A percentile compares a stretch with the other conserved stretches of the same genome.
phyloP scores from a whole-genome alignment of 2,329 filamentous ascomycete species.

The Hymenoscyphus scutula region DNA sequence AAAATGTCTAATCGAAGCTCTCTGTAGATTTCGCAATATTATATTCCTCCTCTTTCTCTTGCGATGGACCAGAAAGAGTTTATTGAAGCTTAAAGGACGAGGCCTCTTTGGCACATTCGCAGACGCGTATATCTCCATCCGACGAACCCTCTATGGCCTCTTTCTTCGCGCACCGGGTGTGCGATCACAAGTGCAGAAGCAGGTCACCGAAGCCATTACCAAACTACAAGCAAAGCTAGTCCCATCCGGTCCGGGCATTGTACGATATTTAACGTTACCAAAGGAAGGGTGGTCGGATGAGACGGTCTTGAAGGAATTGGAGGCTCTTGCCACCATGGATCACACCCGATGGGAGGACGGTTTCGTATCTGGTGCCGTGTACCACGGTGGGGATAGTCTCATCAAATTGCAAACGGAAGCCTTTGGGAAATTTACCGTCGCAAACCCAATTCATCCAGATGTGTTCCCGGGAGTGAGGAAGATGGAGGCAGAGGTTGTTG shows the following conservation, averaged over 20 bases:
- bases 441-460: constrained; percentile 96
- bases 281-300: constrained; percentile 81
- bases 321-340: constrained; percentile 77
- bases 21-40: constrained; percentile 71
- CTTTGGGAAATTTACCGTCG: constrained; percentile 89
- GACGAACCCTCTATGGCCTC: constrained; percentile 74
- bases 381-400: constrained; percentile 84
- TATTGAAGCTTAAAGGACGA: constrained; percentile 85
- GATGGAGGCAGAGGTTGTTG: constrained; percentile 98
- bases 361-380: constrained; percentile 89
- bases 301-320: constrained; percentile 74
- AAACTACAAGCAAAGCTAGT: constrained; percentile 85
- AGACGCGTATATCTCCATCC: constrained; percentile 69
- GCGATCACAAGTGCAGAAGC: constrained; percentile 77
- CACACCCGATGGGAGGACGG: constrained; percentile 98
- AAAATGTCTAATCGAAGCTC: background rate
- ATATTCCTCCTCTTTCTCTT: constrained; percentile 86
- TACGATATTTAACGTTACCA: constrained; percentile 73
- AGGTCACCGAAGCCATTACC: constrained; percentile 74
- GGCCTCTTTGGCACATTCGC: constrained; percentile 76
- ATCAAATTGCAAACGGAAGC: constrained; percentile 86
- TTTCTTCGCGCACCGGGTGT: constrained; percentile 87
- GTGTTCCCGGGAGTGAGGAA: constrained; percentile 97
- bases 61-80: constrained; percentile 74
- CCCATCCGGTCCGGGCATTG: constrained; percentile 66